These are phyloP conservation scores for Chondrostereum purpureum DNA, from an alignment of 1,284 basidiomycete genomes.

Conservation along the genomic window DNA sequence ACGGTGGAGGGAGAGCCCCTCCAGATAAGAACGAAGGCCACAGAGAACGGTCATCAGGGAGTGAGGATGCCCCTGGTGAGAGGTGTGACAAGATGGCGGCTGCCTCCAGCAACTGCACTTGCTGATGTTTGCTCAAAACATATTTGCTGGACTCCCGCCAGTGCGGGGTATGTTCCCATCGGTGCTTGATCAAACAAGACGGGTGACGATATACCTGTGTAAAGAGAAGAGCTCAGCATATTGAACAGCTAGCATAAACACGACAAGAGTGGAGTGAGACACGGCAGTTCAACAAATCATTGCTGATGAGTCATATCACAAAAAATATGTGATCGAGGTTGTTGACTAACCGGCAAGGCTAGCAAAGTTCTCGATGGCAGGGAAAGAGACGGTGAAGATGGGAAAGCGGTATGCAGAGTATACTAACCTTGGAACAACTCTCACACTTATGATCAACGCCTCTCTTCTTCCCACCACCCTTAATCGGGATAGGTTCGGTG, in stretches of 20 bases:
- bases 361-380: no score
- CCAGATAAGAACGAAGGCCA: conserved; percentile 65
- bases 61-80: conserved; percentile 65
- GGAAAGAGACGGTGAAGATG: no score
- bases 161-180: conserved; percentile 96
- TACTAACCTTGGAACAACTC: conserved; percentile 76
- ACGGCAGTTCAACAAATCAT: no score
- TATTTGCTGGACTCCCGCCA: conserved; percentile 96
- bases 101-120: conserved; percentile 96
- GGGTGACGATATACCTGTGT: conserved; percentile 87
- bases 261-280: no score
- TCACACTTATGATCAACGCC: conserved; percentile 89
- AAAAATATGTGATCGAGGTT: no score
- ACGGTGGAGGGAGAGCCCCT: conserved; percentile 33
- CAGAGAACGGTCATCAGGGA: conserved; percentile 88
- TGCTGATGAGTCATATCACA: no score
- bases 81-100: conserved; percentile 91
- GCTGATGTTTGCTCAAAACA: conserved; percentile 94
- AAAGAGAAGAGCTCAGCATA: no score
- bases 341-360: no score
- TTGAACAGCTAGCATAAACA: no score
- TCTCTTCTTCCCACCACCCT: conserved; percentile 58
- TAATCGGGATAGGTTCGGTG: conserved; percentile 30
- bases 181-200: conserved; percentile 91
- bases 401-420: no score